phyloP scores from a whole-genome alignment of 2,329 filamentous ascomycete species.

The Aspergillus luchuensis region DNA sequence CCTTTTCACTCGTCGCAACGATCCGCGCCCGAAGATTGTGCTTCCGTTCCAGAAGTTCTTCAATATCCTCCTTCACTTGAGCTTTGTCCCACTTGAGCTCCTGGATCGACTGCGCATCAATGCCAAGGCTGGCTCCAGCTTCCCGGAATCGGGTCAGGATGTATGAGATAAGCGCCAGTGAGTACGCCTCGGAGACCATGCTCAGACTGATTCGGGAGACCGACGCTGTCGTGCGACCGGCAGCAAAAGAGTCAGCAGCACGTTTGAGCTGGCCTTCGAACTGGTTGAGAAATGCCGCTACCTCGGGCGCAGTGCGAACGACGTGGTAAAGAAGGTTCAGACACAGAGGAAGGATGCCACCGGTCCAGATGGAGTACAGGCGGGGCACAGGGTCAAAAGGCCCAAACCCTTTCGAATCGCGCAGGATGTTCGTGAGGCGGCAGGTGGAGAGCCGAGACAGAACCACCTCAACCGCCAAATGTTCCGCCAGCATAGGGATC shows the following conservation, averaged over 20 bases:
- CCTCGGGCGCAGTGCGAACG: slow-evolving; percentile 77
- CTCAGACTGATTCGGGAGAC: slow-evolving; percentile 69
- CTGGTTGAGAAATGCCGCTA: slow-evolving; percentile 83
- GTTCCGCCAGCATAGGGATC: slow-evolving; percentile 78
- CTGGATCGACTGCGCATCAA: slow-evolving; percentile 65
- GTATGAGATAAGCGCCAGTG: slow-evolving; percentile 71
- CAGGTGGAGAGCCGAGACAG: slow-evolving; percentile 77
- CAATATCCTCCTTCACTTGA: slow-evolving; percentile 75
- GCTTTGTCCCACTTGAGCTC: slow-evolving; percentile 73
- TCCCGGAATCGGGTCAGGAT: slow-evolving; percentile 69
- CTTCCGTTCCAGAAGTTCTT: slow-evolving; percentile 73
- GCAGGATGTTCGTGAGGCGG: slow-evolving; percentile 75
- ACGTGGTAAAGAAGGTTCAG: slow-evolving; percentile 85
- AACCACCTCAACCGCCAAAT: slow-evolving; percentile 83
- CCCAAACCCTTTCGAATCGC: slow-evolving; percentile 66
- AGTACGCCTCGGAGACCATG: slow-evolving; percentile 75
- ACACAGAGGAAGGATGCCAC: slow-evolving; percentile 82
- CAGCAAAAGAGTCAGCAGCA: slow-evolving; percentile 70
- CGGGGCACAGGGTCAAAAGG: slow-evolving; percentile 76
- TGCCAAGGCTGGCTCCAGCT: slow-evolving; percentile 63
- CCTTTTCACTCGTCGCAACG: slow-evolving; percentile 70
- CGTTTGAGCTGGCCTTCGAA: slow-evolving; percentile 77
- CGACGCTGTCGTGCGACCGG: slow-evolving; percentile 39
- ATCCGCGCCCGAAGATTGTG: slow-evolving; percentile 71
- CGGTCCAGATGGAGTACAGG: slow-evolving; percentile 86